Base-by-base conservation (phyloP, 164 flowering plant genomes). In the Sextonia rubra region DNA sequence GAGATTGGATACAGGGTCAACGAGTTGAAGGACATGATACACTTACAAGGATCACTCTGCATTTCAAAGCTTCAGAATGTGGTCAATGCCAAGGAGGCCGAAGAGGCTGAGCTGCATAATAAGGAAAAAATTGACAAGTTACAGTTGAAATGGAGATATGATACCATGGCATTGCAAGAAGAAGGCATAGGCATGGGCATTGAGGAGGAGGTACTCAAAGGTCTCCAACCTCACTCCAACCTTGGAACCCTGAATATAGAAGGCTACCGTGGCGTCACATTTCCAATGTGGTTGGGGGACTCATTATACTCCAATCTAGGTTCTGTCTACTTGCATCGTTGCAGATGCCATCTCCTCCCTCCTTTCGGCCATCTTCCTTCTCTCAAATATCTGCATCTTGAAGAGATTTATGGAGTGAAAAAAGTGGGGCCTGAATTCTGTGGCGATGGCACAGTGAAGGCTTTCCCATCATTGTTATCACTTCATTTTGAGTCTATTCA, bases 361-460 rank as follows among this genome's bases (percentile, higher is more conserved):
- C 30, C 74, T 15, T 47, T 81, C 1, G 82, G 82, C 20, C 63
- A 76, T 12, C 72, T 81, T 30, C 79, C 80, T 1, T 25, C n/a
- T 9, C 79, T 81, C 14, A 74, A 74, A 64, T 2, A 8, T n/a
- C 67, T 81, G 4, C 0, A 2, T 32, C 37, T 32, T 32, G 37
- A 32, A 8, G 6, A 32, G 6, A 6, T 32, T 32, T 32, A 32
- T 32, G 37, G 37, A 32, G 7, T 32, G 37, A 32, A 32, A 32
- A 32, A 32, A 8, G 37, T 32, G 37, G 37, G 37, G 4, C 8
- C 1, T 8, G 37, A 32, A 8, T 32, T 32, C 37, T 32, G 6
- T 32, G n/a, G 37, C 37, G 6, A 32, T 32, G 37, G 37, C 37
- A 32, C 37, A 32, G 37, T 32, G 37, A 32, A 32, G 37, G 37